Base-by-base conservation (phyloP, 352 stramenopile species). In the Pythium periplocum region DNA sequence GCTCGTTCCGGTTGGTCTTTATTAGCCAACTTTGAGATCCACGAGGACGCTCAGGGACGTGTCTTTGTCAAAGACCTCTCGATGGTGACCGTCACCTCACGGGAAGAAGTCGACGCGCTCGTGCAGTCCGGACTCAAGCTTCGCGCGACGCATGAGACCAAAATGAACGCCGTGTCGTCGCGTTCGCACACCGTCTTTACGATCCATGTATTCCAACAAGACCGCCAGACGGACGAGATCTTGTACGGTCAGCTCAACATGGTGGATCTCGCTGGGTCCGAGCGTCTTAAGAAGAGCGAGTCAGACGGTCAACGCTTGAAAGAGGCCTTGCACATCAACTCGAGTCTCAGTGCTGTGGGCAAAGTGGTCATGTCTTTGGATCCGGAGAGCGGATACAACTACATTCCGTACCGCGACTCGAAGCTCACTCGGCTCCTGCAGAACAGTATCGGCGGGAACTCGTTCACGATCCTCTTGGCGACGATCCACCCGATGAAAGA, bases 61-160 rank as follows among this genome's bases (percentile, higher is more conserved):
- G 91, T 98, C 30, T 97, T 96, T 44, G 88, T 97, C n/a, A 96
- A 97, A 61, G 90, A 96, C 38, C 59, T 98, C 11, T 80, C 87
- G 2, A 86, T 96, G 71, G 87, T 97, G 8, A 92, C 87, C 0
- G 91, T 98, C n/a, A 86, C 74, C 0, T 87, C 74, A 2, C 75
- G 86, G 0, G 76, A 94, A 58, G 87, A 97, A 51, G 90, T 86
- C 0, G 80, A 90, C 45, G 75, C 76, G 8, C 78, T 97, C 26
- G 82, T 98, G 9, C 77, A 90, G 39, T 83, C 77, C 2, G 92
- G 92, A 1, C 67, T 97, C 2, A 85, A 82, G 45, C 61, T 97
- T 35, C 77, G 92, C 2, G 87, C 92, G 10, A 98, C 91, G 0
- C 83, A 97, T 61, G 86, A 94, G 67, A 97, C 90, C 26, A 95